phyloP scores from a whole-genome alignment of 2,329 filamentous ascomycete genomes.

The Elsinoe necatrix region DNA sequence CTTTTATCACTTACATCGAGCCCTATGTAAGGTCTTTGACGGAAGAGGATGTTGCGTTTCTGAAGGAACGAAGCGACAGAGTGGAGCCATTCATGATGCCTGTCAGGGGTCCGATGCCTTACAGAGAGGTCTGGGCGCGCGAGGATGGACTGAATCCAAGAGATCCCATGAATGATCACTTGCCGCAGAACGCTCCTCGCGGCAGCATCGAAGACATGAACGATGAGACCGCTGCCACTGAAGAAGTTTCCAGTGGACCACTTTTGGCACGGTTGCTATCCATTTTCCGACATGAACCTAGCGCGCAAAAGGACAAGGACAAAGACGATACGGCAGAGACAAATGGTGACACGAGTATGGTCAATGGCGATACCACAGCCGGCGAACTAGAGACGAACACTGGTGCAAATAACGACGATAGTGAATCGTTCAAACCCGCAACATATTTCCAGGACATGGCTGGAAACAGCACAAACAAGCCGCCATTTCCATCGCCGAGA shows the following conservation, averaged over 20 bases:
- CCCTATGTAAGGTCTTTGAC: conserved; percentile 82
- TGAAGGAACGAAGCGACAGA: conserved; percentile 79
- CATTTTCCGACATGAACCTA: conserved; percentile 67
- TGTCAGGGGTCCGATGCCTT: conserved; percentile 73
- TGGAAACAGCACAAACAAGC: conserved; percentile 17
- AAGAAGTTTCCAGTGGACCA: conserved; percentile 81
- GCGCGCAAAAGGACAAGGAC: conserved; percentile 47
- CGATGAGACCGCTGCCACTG: conserved; percentile 78
- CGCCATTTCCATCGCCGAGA: conserved; percentile 54
- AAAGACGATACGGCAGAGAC: conserved; percentile 45
- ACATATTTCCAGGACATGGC: conserved; percentile 56
- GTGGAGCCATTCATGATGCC: conserved; percentile 77
- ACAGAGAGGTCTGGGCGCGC: conserved; percentile 85
- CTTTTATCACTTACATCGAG: conserved; percentile 87
- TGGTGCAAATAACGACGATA: conserved; percentile 20
- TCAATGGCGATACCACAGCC: conserved; percentile 36
- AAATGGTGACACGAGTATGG: conserved; percentile 37
- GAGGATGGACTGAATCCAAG: conserved; percentile 76
- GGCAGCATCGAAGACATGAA: conserved; percentile 80
- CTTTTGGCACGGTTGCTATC: conserved; percentile 74
- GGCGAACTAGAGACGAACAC: conserved; percentile 30
- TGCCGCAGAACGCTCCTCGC: conserved; percentile 69
- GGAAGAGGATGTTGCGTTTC: conserved; percentile 88
- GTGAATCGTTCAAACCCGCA: conserved; percentile 51
- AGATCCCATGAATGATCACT: conserved; percentile 56